These are phyloP conservation scores for Diaporthe ilicicola DNA, from an alignment of 2,329 filamentous ascomycete species.

Conservation along the genomic window DNA sequence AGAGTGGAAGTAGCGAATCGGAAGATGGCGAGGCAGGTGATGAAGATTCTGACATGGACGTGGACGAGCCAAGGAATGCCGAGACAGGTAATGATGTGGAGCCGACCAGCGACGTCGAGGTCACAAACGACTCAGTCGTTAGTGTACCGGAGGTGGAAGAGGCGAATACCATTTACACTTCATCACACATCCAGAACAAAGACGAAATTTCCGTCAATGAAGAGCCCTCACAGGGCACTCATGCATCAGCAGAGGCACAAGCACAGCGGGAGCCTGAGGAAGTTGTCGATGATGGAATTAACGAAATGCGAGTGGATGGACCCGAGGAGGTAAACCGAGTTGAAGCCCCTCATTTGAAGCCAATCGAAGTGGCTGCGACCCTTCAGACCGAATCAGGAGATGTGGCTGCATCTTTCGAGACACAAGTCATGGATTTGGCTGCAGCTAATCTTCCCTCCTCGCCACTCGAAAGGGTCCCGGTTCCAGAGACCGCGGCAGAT, in stretches of 20 bases:
- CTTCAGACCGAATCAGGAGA: conserved; percentile 3
- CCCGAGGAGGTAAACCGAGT: background rate
- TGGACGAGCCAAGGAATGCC: conserved; percentile 27
- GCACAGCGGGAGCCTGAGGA: background rate
- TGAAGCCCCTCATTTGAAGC: background rate
- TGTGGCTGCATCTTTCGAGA: conserved; percentile 10
- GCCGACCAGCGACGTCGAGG: background rate
- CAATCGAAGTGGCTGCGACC: background rate
- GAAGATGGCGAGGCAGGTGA: conserved; percentile 4
- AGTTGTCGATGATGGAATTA: background rate
- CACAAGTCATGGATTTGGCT: background rate
- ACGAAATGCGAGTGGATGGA: background rate
- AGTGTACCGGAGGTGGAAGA: conserved; percentile 27
- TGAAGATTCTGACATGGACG: conserved; percentile 26
- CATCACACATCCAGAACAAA: background rate
- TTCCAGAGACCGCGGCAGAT: background rate
- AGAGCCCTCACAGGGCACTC: background rate
- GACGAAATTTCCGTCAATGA: background rate
- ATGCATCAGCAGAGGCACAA: background rate
- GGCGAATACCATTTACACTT: background rate
- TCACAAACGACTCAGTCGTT: background rate
- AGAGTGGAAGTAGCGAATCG: conserved; percentile 2
- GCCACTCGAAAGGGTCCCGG: background rate
- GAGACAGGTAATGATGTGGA: conserved; percentile 4
- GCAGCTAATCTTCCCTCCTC: background rate